Base-by-base conservation (phyloP, 345 rosid species). In the Acer negundo region DNA sequence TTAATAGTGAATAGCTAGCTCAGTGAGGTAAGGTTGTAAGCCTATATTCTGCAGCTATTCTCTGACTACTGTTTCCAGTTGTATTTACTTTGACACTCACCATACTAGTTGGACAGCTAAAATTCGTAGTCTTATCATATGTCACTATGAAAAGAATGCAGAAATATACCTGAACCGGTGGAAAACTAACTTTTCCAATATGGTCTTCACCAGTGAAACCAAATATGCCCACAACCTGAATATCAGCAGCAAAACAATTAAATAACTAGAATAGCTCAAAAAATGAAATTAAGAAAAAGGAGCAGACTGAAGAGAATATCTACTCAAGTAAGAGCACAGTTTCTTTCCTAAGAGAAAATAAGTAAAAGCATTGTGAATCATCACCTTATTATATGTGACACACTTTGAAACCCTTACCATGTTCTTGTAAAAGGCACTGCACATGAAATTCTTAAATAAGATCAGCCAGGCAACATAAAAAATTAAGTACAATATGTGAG, bases 171-270 rank as follows among this genome's bases (percentile, higher is more conserved):
- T 95, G 98, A 35, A 94, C 94, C 15, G 97, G 93, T 15, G 99
- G 99, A 85, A 94, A 96, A 85, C 94, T 84, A 80, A 90, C 85
- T 90, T 96, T 96, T 64, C 95, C 99, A 42, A 94, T 94, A 82
- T 88, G 92, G 86, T 96, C 98, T 91, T 96, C 99, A 55, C 98
- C 98, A 1, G 83, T 82, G 81, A 96, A 96, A 78, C 97, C 99
- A 86, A 95, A 95, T 76, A 92, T 94, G 77, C 95, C 97, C 47
- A 85, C 87, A 83, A 82, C 97, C 97, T 93, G 83, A 10, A 55
- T 61, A 82, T 65, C 40, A 76, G 24, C 46, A 44, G 19, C 59
- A 74, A 80, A 80, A 31, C 23, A 15, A 55, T 69, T 22, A 38
- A 72, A 74, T 20, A 12, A 67, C 12, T 38, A 15, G 24, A 55